Evolutionary conservation across 2,329 filamentous ascomycete genomes (phyloP), one percentile per base, ranked within the genome.

Genomic region (Hypoxylon rubiginosum): DNA sequence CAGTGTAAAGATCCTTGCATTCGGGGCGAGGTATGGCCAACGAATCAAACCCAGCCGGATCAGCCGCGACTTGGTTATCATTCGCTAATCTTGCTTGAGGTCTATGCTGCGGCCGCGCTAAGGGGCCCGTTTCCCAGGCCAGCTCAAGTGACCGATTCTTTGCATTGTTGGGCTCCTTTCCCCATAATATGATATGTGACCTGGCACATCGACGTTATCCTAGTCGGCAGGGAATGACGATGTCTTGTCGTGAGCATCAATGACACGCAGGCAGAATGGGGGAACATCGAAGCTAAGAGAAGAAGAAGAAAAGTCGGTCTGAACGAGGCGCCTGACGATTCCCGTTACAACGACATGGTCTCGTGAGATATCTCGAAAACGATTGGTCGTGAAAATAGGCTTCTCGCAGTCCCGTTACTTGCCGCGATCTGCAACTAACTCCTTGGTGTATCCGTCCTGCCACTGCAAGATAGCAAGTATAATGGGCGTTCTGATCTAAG

Each of bases 331-430:
- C 41, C 54, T 46, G 30, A 52, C 28, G 52, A 61, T 54, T 53
- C 52, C 62, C 41, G 65, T 64, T 67, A 62, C 56, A 48, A 19
- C 58, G 46, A 46, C 58, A 63, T 66, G 59, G 56, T n/a, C 32
- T 60, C 43, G 49, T 46, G 53, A 41, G 39, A 55, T 62, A 64
- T 17, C 52, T 68, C 49, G 49, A 67, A 61, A 61, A 28, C 62
- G 54, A 69, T 69, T 69, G 67, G 67, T 19, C 61, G 58, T 68
- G 45, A 21, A 56, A 61, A 58, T 63, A 66, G 67, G 67, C 67
- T 70, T 58, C 58, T 70, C 65, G 64, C 65, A 70, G 64, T 65
- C 62, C 62, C 59, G 56, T 64, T 54, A 39, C 62, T 68, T 67
- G 58, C 58, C 58, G 64, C 59, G 56, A 62, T 59, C 64, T 67